Base-by-base conservation (phyloP, 2,329 filamentous ascomycete genomes). In the Aspergillus alliaceus region DNA sequence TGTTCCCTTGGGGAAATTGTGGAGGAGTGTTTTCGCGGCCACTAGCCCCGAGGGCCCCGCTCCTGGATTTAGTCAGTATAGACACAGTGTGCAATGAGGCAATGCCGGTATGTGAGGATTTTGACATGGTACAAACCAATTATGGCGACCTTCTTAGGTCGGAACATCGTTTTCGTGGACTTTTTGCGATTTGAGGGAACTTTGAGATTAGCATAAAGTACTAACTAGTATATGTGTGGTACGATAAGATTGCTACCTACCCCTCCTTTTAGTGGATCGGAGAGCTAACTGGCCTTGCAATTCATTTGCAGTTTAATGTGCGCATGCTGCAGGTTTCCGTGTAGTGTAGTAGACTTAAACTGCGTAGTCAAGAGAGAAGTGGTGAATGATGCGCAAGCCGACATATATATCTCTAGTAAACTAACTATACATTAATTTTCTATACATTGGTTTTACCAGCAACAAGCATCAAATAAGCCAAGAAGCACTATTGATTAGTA, bases 21-120 rank as follows among this genome's bases (percentile, higher is more conserved):
- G 80, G 59, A 91, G 79, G 27, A 95, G 79, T 0, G 87, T 89
- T 75, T 93, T 95, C 64, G 87, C 87, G 9, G 86, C 85, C 15
- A 87, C 85, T 22, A 90, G 81, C 34, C 87, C 88, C 1, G 87
- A 86, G 11, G 87, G 88, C 1, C 87, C 88, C 53, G 86, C 87
- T 51, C 88, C 87, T 90, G 25, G 4, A 18, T 22, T n/a, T 25
- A 51, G 47, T 59, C 35, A 48, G 31, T 29, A 39, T 4, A 18
- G 8, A 22, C 14, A 14, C n/a, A 24, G 14, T 40, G n/a, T 18
- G n/a, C n/a, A 18, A 6, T 20, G 12, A 2, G 44, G 25, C 31
- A 32, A 11, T 44, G 25, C 40, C n/a, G 14, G 1, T 44, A 9
- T 3, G 18, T 31, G n/a, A 48, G 27, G 9, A 20, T 29, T 20